Base-by-base conservation (phyloP, 2,329 filamentous ascomycete species). In the Epichloe sp. region DNA sequence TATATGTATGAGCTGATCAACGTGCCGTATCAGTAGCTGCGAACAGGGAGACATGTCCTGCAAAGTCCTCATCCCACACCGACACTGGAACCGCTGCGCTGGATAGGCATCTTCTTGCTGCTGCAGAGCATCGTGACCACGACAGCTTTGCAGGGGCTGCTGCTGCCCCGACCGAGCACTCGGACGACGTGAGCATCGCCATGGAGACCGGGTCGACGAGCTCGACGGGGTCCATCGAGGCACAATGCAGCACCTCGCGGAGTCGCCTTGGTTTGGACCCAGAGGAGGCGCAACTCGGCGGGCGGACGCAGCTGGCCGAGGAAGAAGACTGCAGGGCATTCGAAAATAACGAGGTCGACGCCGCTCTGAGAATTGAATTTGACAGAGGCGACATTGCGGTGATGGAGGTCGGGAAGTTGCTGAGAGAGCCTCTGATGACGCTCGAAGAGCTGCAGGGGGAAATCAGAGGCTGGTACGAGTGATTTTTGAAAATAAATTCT, bases 341-440 rank as follows among this genome's bases (percentile, higher is more conserved):
- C 26, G 26, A 31, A 31, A 31, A 31, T 8, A 31, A 11, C 26
- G 26, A 11, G 8, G 3, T 31, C 10, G 26, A 31, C 8, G 2
- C 8, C 26, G 26, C 26, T 0, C 26, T 31, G 26, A 31, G 26
- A 31, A 11, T 31, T 1, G 26, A 31, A 31, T 31, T 31, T 0
- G 26, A 31, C 26, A 4, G 10, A 10, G 26, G 26, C 26, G 26
- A 11, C 26, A 31, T 31, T 11, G 26, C 26, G 3, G 47, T 34
- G 23, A 36, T 46, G 5, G 43, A 53, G 21, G 31, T 44, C 6
- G 36, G 19, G 1, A 40, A 37, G 21, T n/a, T 52, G 6, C 15
- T 47, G 11, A 36, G 14, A 15, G 44, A 55, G 44, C 47, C 52
- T 7, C 21, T 51, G 34, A 55, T 54, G 52, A 52, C 50, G 4